Base-by-base conservation (phyloP, 1,284 basidiomycete genomes). In the Mycena citricolor region DNA sequence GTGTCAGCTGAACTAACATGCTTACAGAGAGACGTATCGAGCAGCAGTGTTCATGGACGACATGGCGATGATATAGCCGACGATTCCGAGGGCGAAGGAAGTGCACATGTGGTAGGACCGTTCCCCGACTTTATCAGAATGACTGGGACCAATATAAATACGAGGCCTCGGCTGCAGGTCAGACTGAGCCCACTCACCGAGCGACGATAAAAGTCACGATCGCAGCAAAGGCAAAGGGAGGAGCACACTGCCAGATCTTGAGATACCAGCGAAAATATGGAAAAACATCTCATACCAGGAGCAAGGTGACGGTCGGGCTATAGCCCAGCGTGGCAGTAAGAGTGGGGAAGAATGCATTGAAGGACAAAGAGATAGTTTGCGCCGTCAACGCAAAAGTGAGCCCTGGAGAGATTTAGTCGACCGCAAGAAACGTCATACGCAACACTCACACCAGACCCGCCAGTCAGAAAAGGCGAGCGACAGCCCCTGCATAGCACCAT, bases 291-390 rank as follows among this genome's bases (percentile, higher is more conserved):
- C 43, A 42, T 33, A 52, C 19, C 13, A 91, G 71, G 32, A 90
- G 58, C 24, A 90, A 68, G 4, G 86, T 83, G 20, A 82, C 71
- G 3, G 79, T 85, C 23, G 69, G 63, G 54, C 67, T 72, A 63
- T 76, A 90, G 11, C 86, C 85, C 59, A 92, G 69, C 7, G 90
- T 91, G 5, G 72, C 74, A 32, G 67, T 78, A 49, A 84, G 61
- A 1, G 84, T 87, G 19, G 86, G 85, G 69, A 89, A 86, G 64
- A 79, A 84, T 13, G 81, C 81, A 61, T 89, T 89, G 74, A 90
- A 91, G 8, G 78, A 81, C 7, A 90, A 62, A 8, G 82, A 76
- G 46, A 87, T 58, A 42, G 76, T 73, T 60, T 72, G 57, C 12
- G 65, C 58, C 4, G 69, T 73, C 47, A 77, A 51, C 8, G 73